phyloP scores from a whole-genome alignment of 2,329 filamentous ascomycete species.

The Pseudogymnoascus sp. region DNA sequence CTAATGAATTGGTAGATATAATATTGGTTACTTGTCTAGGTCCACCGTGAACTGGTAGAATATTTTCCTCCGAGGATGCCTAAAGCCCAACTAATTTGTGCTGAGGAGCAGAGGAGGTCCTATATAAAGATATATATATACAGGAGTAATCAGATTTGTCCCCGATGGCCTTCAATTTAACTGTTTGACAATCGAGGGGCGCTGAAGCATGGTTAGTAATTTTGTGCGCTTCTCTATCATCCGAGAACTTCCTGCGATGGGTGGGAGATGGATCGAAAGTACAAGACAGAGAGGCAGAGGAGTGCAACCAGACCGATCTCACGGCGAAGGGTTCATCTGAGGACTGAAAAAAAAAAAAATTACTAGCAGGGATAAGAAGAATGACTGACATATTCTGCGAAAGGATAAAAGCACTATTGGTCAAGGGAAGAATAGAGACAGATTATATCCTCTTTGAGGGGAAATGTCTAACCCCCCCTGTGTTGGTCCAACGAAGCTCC shows the following conservation, averaged over 20 bases:
- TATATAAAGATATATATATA: background rate
- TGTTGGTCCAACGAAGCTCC: background rate
- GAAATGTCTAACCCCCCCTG: background rate
- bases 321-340: background rate
- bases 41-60: conserved; percentile 4
- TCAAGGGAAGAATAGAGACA: background rate
- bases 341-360: background rate
- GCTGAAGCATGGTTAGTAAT: background rate
- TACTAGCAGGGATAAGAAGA: background rate
- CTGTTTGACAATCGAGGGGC: background rate
- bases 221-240: background rate
- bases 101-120: background rate
- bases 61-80: conserved; percentile 11
- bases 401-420: background rate
- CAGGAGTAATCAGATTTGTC: background rate
- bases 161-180: background rate
- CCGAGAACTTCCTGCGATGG: background rate
- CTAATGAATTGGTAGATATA: background rate
- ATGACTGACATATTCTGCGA: background rate
- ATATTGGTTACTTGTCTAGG: background rate
- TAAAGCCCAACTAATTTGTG: background rate
- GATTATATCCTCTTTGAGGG: background rate
- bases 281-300: background rate
- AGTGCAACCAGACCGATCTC: background rate
- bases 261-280: background rate